These are phyloP conservation scores for Mycena rosella DNA, from an alignment of 768 basidiomycete species.

Conservation along the genomic window DNA sequence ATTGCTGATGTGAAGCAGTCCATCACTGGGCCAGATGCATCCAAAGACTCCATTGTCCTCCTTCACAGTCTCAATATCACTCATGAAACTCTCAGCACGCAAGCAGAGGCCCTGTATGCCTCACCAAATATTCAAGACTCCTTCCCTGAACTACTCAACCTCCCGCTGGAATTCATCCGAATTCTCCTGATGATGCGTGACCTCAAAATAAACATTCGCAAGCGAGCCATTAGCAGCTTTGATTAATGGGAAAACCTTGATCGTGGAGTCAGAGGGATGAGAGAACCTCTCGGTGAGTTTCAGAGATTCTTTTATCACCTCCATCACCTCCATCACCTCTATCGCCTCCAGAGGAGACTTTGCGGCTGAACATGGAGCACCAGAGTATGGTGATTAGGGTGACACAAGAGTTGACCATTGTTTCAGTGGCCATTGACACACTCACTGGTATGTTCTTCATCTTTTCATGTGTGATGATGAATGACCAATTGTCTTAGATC, in stretches of 20 bases:
- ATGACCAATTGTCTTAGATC: background rate
- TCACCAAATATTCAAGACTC: constrained; percentile 43
- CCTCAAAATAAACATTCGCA: constrained; percentile 55
- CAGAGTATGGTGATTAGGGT: constrained; percentile 37
- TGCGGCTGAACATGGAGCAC: constrained; percentile 30
- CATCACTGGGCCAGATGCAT: constrained; percentile 35
- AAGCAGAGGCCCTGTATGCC: constrained; percentile 49
- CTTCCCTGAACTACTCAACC: constrained; percentile 39
- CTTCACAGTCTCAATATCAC: constrained; percentile 39
- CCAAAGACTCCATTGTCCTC: constrained; percentile 22
- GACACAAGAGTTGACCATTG: background rate
- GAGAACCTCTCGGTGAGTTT: constrained; percentile 48
- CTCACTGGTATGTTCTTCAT: background rate
- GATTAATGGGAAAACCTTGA: constrained; percentile 53
- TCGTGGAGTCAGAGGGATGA: constrained; percentile 46
- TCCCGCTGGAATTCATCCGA: constrained; percentile 46
- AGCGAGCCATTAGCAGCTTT: constrained; percentile 49
- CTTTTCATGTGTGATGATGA: background rate
- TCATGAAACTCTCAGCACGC: constrained; percentile 37
- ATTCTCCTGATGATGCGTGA: constrained; percentile 46
- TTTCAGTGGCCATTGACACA: background rate
- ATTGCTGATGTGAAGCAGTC: constrained; percentile 32
- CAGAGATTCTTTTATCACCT: no score
- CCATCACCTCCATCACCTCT: no score
- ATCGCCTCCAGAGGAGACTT: constrained; percentile 36